Evolutionary conservation across 495 filamentous ascomycete genomes (phyloP), one percentile per base, ranked within the genome.

Genomic region (Trichoderma parareesei): DNA sequence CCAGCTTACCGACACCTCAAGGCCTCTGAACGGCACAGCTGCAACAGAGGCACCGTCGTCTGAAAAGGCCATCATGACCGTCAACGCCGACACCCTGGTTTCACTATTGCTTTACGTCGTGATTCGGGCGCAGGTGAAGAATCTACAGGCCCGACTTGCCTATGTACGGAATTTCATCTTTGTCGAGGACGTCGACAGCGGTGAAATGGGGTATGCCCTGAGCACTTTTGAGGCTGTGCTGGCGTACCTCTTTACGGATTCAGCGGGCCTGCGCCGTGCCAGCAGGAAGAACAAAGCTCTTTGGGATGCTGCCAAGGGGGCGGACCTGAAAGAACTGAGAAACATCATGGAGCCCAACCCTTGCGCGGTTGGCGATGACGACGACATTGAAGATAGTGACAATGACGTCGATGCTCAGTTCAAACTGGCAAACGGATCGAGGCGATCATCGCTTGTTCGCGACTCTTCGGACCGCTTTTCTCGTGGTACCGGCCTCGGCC

Each of bases 161-260:
- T 98, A 97, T 72, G 96, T 99, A 86, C 89, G 92, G 63, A 89
- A 94, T 65, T 99, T 97, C 68, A 91, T 96, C 70, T 98, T 96
- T 73, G 90, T 94, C 44, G 93, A 97, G 67, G 95, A 98, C 79
- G 92, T 98, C 13, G 95, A 99, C 64, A 93, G 87, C 71, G 95
- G 95, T 41, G 95, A 99, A 77, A 89, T 93, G 79, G 95, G 95
- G 35, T 99, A 99, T 76, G 92, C 96, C 6, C 77, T 99, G 41
- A 98, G 93, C 71, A 99, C 95, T 0, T 90, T 97, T 61, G 95
- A 99, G 76, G 95, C 91, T 0, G 95, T 99, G 5, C 77, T 99
- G 13, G 90, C 92, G 9, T 97, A 99, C 75, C 83, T 99, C 18
- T 83, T 88, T 27, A 86, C 86, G 37, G 92, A 96, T 68, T 92